Evolutionary conservation across 2,329 filamentous ascomycete genomes (phyloP).

Genomic region (Nemania sp.): DNA sequence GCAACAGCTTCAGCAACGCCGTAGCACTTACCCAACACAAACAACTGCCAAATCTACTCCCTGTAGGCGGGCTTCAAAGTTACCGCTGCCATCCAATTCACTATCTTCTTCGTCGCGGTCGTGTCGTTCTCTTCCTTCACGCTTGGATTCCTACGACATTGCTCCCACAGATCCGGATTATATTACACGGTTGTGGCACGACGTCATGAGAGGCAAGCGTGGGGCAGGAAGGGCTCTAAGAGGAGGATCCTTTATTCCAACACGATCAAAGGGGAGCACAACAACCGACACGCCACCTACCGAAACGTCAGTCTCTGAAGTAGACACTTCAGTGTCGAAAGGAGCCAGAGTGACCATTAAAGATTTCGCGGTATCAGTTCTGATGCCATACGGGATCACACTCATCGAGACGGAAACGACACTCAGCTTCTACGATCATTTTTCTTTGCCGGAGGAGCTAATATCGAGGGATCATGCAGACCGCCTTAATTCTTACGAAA

Average conservation of each 20-base stretch:
- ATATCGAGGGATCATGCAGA: not conserved
- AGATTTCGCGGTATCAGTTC: not conserved
- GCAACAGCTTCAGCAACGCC: not conserved
- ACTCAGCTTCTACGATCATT: not conserved
- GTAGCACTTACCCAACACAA: not conserved
- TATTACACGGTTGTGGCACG: not conserved
- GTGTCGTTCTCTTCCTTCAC: not conserved
- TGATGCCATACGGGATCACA: not conserved
- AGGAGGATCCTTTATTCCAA: not conserved
- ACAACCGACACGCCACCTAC: not conserved
- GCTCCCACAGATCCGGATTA: not conserved
- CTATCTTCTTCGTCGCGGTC: not conserved
- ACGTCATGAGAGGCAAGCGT: not conserved
- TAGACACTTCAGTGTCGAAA: not conserved
- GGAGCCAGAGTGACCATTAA: not conserved
- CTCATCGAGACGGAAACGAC: not conserved
- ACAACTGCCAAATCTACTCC: not conserved
- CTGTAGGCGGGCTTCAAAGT: not conserved
- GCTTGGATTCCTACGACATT: not conserved
- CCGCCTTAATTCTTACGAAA: not conserved
- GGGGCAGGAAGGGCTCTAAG: not conserved
- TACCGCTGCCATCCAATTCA: not conserved
- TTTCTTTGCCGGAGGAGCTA: not conserved
- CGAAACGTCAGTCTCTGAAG: not conserved
- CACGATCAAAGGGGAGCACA: not conserved